Conservation (phyloP, 164 flowering plant genomes). For the Piper betle region DNA sequence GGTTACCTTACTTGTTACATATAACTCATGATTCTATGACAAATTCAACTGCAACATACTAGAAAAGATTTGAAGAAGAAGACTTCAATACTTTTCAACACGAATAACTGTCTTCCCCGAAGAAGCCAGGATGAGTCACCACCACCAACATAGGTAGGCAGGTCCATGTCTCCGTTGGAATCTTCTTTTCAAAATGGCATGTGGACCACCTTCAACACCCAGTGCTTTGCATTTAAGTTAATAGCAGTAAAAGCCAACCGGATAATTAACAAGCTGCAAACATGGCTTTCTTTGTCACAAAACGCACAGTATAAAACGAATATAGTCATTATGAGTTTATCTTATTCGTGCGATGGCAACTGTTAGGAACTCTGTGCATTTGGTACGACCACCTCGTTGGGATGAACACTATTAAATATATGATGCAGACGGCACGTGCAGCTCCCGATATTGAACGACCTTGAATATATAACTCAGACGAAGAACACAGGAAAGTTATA, state of each 20-base stretch:
- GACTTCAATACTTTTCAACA: neutral
- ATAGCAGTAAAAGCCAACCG: neutral
- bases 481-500: too few relatives aligned
- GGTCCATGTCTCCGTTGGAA: slow-evolving; percentile 22
- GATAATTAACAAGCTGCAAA: neutral
- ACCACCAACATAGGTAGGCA: slow-evolving; percentile 20
- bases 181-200: slow-evolving; percentile 22
- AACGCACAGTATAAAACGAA: too few relatives aligned
- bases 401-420: neutral
- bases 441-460: too few relatives aligned
- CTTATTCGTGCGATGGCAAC: neutral
- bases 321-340: neutral
- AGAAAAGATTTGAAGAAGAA: too few relatives aligned
- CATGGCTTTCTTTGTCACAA: neutral
- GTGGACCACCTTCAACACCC: slow-evolving; percentile 4
- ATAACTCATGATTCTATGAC: slow-evolving; percentile 2
- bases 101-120: neutral
- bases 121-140: neutral
- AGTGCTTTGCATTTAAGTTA: slow-evolving; percentile 6
- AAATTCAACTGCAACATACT: neutral
- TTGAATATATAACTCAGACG: too few relatives aligned
- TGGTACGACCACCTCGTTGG: neutral
- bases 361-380: neutral
- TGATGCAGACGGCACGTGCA: too few relatives aligned
- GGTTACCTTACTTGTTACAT: slow-evolving; percentile 4